phyloP scores from a whole-genome alignment of 805 yeast species.

The Blastobotrys americana region DNA sequence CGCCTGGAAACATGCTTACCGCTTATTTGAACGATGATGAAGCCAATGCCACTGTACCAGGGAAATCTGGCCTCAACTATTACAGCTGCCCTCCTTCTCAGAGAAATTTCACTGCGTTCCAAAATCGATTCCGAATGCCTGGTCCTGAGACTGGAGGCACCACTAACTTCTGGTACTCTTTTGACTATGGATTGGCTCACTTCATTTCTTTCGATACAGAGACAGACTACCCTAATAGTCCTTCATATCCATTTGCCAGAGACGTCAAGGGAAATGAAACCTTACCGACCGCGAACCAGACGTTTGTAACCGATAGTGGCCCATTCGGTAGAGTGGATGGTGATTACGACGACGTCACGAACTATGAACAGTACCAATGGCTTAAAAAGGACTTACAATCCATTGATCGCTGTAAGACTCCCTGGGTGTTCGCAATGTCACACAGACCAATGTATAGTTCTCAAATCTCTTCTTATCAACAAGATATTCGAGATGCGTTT shows the following conservation, averaged over 20 bases:
- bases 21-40: conserved; percentile 25
- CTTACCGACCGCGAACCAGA: conserved; percentile 13
- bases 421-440: conserved; percentile 24
- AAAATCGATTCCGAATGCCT: conserved; percentile 28
- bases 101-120: conserved; percentile 27
- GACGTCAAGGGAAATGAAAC: conserved; percentile 14
- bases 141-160: conserved; percentile 22
- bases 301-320: conserved; percentile 14
- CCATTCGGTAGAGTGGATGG: conserved; percentile 13
- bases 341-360: conserved; percentile 7
- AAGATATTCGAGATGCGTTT: conserved; percentile 15
- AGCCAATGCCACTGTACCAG: conserved; percentile 19
- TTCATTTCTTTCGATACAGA: conserved; percentile 27
- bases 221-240: conserved; percentile 25
- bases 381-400: conserved; percentile 24
- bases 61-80: conserved; percentile 9
- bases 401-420: conserved; percentile 27
- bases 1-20: conserved; percentile 8
- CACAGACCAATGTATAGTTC: conserved; percentile 30
- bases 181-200: conserved; percentile 29
- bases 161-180: conserved; percentile 30
- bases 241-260: conserved; percentile 13
- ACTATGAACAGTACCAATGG: conserved; percentile 25
- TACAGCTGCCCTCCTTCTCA: conserved; percentile 21
- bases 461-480: conserved; percentile 15